Evolutionary conservation across 2,329 filamentous ascomycete genomes (phyloP).

Genomic region (Colletotrichum sp.): DNA sequence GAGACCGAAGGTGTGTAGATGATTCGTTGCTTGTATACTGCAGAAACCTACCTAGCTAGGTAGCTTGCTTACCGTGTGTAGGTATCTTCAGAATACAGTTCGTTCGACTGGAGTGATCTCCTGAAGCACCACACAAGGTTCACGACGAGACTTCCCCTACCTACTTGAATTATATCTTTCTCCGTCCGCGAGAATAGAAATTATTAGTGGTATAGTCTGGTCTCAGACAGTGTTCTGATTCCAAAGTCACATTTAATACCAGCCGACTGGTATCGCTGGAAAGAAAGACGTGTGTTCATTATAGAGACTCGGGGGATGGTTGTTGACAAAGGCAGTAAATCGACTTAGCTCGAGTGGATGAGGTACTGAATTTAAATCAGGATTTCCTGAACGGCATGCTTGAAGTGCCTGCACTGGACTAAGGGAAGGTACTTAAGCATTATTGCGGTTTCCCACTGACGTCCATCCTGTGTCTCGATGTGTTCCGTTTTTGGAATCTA

Average conservation of each 20-base stretch:
- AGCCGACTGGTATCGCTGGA: neutral
- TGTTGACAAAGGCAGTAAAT: neutral
- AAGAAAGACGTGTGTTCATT: neutral
- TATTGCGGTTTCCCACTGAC: neutral
- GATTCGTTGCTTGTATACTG: neutral
- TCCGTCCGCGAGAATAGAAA: neutral
- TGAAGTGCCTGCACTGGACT: neutral
- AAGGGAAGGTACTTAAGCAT: neutral
- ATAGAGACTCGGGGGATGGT: neutral
- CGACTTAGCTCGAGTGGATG: neutral
- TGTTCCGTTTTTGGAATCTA: neutral
- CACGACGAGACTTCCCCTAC: neutral
- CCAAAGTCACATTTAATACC: neutral
- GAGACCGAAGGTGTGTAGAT: neutral
- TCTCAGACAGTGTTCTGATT: neutral
- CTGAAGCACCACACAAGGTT: neutral
- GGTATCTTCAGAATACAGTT: neutral
- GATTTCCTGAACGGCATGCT: neutral
- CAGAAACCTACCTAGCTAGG: neutral
- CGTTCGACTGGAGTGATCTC: neutral
- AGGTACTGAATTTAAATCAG: neutral
- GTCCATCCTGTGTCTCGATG: neutral
- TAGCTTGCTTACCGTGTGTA: neutral
- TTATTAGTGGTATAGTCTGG: neutral
- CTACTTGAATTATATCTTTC: neutral